Conservation (phyloP, 176 grass and related monocot genomes). For the Echinochloa phyllopogon region DNA sequence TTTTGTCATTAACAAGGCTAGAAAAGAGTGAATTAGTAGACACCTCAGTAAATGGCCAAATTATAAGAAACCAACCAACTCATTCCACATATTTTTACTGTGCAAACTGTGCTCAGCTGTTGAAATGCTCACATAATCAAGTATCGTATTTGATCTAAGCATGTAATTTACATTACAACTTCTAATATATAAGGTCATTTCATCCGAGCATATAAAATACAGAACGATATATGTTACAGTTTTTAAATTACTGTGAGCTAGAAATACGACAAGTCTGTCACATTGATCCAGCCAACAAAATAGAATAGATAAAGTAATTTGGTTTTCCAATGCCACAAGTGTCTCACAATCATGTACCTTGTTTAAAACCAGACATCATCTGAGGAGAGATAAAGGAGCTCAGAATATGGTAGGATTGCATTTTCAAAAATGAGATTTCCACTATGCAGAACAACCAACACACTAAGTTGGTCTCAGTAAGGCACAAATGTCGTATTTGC, state of each 20-base stretch:
- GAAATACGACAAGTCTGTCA: background rate
- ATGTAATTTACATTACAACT: background rate
- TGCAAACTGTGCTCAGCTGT: background rate
- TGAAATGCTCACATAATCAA: slow-evolving; percentile 2
- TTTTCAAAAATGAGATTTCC: slow-evolving; percentile 27
- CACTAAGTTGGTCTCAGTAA: background rate
- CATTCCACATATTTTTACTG: background rate
- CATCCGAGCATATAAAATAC: background rate
- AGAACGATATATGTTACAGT: background rate
- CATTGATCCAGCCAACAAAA: background rate
- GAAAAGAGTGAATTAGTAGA: slow-evolving; percentile 4
- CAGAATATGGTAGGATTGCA: slow-evolving; percentile 1
- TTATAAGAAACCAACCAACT: background rate
- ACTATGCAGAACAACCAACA: slow-evolving; percentile 14
- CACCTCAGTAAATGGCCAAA: background rate
- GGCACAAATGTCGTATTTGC: background rate
- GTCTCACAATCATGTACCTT: background rate
- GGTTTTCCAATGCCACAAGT: background rate
- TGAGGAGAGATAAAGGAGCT: background rate
- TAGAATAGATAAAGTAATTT: slow-evolving; percentile 2
- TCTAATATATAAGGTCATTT: background rate
- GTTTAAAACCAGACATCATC: slow-evolving; percentile 10
- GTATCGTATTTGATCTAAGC: background rate
- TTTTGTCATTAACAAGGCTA: background rate
- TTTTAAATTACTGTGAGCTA: background rate